Base-by-base conservation (phyloP, 2,329 filamentous ascomycete species). In the Myriangium duriaei region DNA sequence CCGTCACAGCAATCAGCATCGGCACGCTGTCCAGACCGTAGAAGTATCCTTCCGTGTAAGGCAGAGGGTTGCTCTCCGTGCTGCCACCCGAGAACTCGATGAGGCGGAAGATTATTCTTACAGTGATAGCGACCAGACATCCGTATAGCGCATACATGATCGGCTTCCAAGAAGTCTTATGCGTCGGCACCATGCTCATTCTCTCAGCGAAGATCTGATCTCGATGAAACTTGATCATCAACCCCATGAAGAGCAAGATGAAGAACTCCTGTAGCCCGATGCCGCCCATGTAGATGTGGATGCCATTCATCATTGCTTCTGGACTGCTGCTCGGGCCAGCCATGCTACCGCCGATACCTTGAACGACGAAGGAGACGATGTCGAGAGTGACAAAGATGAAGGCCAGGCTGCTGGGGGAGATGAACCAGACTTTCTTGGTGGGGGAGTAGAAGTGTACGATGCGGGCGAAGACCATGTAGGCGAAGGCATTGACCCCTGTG, bases 81-180 rank as follows among this genome's bases (percentile, higher is more conserved):
- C 65, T 48, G 9, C 68, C 69, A 4, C 58, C 56, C 0, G 63
- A 59, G 47, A 69, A 78, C 51, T 79, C 72, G 35, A 62, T 52
- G 2, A 79, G 59, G 18, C 73, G 70, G 53, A 68, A 79, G 44
- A 75, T 65, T 49, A 78, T 75, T 21, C 74, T 68, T 18, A 61
- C 55, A 0, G 62, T 63, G 39, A 69, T 67, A 19, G 65, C 51
- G 0, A 44, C 43, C 7, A 70, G 49, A 0, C 48, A 49, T 3
- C 50, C 50, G 40, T 65, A 68, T 1, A 68, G 49, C 2, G 53
- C 51, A 35, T 37, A 34, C 11, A 34, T 9, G 9, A 34, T 5
- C 7, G 32, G 32, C 31, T 32, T 24, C 14, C 32, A 34, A 28
- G 13, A 11, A 13, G 13, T 26, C 32, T 40, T 34, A 11, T 28